Percentiles rank a stretch among this genome's conserved stretches.
phyloP scores from a whole-genome alignment of 2,329 filamentous ascomycete genomes.

The Sclerotinia sclerotiorum region DNA sequence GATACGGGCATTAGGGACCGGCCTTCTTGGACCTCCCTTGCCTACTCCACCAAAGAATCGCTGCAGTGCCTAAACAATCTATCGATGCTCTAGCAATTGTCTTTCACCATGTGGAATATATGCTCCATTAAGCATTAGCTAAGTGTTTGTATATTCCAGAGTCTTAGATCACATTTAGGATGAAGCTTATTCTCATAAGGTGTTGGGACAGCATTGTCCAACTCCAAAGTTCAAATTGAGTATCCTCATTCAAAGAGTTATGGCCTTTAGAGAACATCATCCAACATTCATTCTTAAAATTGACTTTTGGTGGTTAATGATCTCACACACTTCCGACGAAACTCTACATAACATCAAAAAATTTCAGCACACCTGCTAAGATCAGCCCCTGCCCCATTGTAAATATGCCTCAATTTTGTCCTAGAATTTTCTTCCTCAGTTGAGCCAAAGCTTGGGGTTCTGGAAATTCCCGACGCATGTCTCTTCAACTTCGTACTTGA shows the following conservation, averaged over 20 bases:
- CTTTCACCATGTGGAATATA: not conserved
- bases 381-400: constrained; percentile 33
- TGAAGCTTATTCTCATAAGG: not conserved
- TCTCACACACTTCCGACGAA: constrained; percentile 9
- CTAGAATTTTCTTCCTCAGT: constrained; percentile 37
- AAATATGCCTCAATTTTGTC: constrained; percentile 36
- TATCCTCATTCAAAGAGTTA: not conserved
- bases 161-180: not conserved
- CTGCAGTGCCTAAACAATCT: not conserved
- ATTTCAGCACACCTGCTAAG: constrained; percentile 36
- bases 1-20: not conserved
- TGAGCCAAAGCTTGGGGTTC: constrained; percentile 48
- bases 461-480: constrained; percentile 53
- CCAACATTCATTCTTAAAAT: not conserved
- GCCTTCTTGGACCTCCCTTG: not conserved
- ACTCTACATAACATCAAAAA: constrained; percentile 28
- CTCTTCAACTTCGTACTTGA: constrained; percentile 47
- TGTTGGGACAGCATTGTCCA: not conserved
- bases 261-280: not conserved
- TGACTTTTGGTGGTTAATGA: constrained; percentile 16
- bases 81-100: not conserved
- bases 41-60: not conserved
- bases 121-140: not conserved
- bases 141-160: not conserved
- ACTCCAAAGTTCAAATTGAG: not conserved